Evolutionary conservation across 768 basidiomycete genomes (phyloP).

Genomic region (Suillus americanus): DNA sequence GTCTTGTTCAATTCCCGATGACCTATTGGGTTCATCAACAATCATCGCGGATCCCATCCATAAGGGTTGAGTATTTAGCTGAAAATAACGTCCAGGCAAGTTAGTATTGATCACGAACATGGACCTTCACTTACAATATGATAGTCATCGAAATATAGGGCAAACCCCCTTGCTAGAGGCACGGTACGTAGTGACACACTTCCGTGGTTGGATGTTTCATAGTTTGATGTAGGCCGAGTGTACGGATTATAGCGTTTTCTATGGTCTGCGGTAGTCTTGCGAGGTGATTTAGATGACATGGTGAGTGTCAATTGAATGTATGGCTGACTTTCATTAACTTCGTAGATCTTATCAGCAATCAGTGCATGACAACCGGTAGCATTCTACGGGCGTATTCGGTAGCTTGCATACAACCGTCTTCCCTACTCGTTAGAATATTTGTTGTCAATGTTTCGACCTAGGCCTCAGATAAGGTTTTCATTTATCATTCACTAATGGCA

Average conservation of each 20-base stretch:
- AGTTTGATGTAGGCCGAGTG: neutral
- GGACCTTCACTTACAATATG: neutral
- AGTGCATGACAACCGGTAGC: neutral
- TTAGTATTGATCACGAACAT: neutral
- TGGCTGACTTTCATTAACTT: neutral
- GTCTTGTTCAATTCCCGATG: neutral
- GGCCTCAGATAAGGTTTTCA: neutral
- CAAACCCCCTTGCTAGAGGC: neutral
- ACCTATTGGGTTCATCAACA: neutral
- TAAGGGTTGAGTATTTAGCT: neutral
- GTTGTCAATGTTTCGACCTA: neutral
- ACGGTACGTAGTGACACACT: neutral
- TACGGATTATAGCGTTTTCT: neutral
- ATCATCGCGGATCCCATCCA: neutral
- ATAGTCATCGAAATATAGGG: neutral
- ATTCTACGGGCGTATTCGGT: neutral
- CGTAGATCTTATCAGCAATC: neutral
- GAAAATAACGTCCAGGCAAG: neutral
- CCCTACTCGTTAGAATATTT: neutral
- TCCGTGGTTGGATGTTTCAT: neutral
- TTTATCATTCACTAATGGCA: no score
- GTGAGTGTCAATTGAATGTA: neutral
- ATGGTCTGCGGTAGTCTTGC: neutral
- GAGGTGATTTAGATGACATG: neutral
- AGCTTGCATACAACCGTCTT: neutral